phyloP scores from a whole-genome alignment of 768 basidiomycete genomes.

The Russula lepida region DNA sequence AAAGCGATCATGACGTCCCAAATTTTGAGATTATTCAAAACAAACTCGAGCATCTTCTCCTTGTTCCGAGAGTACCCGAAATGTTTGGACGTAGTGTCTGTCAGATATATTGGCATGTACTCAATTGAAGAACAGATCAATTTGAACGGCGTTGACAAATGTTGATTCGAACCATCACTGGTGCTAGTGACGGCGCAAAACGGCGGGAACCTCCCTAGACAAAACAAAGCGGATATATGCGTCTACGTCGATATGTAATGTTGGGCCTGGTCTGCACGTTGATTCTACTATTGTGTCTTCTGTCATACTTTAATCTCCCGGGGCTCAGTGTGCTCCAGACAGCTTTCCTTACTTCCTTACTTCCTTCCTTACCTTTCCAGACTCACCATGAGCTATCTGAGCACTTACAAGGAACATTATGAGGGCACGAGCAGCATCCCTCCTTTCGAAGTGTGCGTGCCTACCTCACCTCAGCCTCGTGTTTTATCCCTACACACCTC shows the following conservation, averaged over 20 bases:
- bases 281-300: background rate
- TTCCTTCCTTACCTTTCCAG: background rate
- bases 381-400: slow-evolving; percentile 12
- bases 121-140: background rate
- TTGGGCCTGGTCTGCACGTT: background rate
- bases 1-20: background rate
- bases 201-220: background rate
- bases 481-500: background rate
- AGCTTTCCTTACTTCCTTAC: background rate
- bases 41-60: background rate
- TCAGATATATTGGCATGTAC: background rate
- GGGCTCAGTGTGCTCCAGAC: background rate
- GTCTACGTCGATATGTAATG: background rate
- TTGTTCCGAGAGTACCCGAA: background rate
- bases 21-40: background rate
- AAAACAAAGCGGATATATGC: background rate
- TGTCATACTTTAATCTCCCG: background rate
- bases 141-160: too few species aligned
- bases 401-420: slow-evolving; percentile 13
- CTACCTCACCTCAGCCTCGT: slow-evolving; percentile 13
- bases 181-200: background rate
- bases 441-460: slow-evolving; percentile 20
- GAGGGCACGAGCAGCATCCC: slow-evolving; percentile 20
- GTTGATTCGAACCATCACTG: background rate
- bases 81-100: background rate